Evolutionary conservation across 108 stramenopile species (phyloP).

Genomic region (Mayamaea pseudoterrestris): DNA sequence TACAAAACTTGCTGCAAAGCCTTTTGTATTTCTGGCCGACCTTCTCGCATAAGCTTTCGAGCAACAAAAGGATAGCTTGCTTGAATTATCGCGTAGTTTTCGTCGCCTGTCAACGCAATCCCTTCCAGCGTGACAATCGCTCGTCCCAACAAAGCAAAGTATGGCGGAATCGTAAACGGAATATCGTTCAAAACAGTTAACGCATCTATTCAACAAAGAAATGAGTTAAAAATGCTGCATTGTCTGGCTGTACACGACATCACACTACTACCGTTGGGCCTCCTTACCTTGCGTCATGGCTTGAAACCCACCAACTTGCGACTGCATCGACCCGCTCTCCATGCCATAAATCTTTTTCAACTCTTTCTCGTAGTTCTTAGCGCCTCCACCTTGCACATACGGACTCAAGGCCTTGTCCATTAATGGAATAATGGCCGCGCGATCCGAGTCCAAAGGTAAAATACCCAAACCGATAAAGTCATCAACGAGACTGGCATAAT

Average conservation of each 20-base stretch:
- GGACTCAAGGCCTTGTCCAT: conserved; percentile 90
- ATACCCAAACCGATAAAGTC: conserved; percentile 80
- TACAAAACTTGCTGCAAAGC: conserved; percentile 81
- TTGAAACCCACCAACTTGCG: conserved; percentile 76
- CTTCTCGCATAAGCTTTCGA: conserved; percentile 65
- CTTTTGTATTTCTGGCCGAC: conserved; percentile 64
- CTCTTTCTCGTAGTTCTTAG: conserved; percentile 81
- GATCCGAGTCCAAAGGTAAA: conserved; percentile 63
- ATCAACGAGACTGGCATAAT: conserved; percentile 76
- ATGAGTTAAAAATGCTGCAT: too few species aligned
- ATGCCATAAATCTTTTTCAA: conserved; percentile 72
- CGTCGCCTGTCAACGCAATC: conserved; percentile 72
- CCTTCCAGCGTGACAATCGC: conserved; percentile 89
- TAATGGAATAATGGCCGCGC: conserved; percentile 67
- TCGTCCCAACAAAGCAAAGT: conserved; percentile 68
- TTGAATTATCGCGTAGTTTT: conserved; percentile 82
- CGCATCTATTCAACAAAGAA: too few species aligned
- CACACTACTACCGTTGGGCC: too few species aligned
- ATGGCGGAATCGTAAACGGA: conserved; percentile 81
- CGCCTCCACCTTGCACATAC: conserved; percentile 85
- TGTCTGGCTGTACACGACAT: too few species aligned
- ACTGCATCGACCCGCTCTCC: conserved; percentile 51
- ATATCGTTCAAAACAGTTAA: conserved; percentile 82
- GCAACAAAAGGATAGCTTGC: conserved; percentile 85
- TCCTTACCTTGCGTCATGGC: conserved; percentile 58